Evolutionary conservation across 2,329 filamentous ascomycete genomes (phyloP).

Genomic region (Neofusicoccum parvum): DNA sequence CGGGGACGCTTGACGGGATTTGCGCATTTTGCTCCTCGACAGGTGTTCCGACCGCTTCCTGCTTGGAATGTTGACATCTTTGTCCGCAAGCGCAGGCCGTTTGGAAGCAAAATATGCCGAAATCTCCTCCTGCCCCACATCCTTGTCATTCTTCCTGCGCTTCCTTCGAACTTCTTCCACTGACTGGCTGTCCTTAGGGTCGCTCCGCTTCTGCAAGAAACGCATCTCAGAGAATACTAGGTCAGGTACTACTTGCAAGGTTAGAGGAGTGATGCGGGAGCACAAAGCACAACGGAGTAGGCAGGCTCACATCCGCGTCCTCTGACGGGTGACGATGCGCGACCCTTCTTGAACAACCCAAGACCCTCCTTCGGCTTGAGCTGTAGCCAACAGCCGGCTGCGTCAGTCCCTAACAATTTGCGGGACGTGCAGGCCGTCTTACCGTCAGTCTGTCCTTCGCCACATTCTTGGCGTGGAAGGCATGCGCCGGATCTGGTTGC

Average conservation of each 20-base stretch:
- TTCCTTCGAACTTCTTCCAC: constrained; percentile 28
- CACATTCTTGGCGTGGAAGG: constrained; percentile 50
- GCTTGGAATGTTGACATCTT: constrained; percentile 28
- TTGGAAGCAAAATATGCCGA: constrained; percentile 48
- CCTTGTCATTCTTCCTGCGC: constrained; percentile 38
- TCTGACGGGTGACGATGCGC: constrained; percentile 47
- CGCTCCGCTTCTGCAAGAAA: constrained; percentile 46
- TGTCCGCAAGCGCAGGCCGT: constrained; percentile 31
- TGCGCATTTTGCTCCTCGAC: not conserved
- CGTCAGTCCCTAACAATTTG: constrained; percentile 11
- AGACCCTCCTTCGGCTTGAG: constrained; percentile 44
- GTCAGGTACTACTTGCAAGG: constrained; percentile 48
- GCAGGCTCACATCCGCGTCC: constrained; percentile 43
- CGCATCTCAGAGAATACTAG: constrained; percentile 55
- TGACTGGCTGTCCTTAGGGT: constrained; percentile 28
- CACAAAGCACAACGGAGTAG: constrained; percentile 26
- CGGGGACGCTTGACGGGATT: not conserved
- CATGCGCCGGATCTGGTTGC: constrained; percentile 41
- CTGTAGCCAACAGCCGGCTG: constrained; percentile 38
- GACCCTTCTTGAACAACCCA: constrained; percentile 54
- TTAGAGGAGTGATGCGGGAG: constrained; percentile 27
- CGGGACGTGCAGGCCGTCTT: constrained; percentile 24
- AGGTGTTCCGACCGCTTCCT: constrained; percentile 1
- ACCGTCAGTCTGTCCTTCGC: constrained; percentile 51
- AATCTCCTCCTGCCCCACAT: constrained; percentile 42